phyloP scores from a whole-genome alignment of 352 stramenopile genomes.

The Elongisporangium senticosum region DNA sequence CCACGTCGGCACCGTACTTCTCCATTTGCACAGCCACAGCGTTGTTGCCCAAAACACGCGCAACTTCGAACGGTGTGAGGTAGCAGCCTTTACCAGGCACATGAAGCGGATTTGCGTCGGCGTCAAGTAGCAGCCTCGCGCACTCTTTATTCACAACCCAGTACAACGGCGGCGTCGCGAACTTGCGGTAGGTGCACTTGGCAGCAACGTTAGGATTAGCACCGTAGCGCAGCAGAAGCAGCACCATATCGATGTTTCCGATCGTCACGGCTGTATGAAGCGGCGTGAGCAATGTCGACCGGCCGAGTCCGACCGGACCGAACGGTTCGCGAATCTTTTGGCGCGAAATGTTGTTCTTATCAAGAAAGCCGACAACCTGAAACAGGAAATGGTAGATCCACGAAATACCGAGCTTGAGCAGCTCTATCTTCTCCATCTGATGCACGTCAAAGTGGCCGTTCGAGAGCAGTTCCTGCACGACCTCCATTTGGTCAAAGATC shows the following conservation, averaged over 20 bases:
- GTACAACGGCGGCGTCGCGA: slow-evolving; percentile 59
- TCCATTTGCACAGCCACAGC: slow-evolving; percentile 66
- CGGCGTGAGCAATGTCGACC: slow-evolving; percentile 61
- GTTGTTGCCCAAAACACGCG: slow-evolving; percentile 54
- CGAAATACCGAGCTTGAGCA: slow-evolving; percentile 55
- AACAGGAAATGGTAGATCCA: slow-evolving; percentile 71
- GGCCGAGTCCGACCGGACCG: slow-evolving; percentile 47
- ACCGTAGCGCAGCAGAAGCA: slow-evolving; percentile 51
- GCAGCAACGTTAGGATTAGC: slow-evolving; percentile 54
- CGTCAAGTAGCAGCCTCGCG: slow-evolving; percentile 52
- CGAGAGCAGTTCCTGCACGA: slow-evolving; percentile 57
- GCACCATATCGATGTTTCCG: slow-evolving; percentile 58
- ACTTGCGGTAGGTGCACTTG: slow-evolving; percentile 49
- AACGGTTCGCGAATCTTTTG: slow-evolving; percentile 40
- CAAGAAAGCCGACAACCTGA: slow-evolving; percentile 47
- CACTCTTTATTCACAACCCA: slow-evolving; percentile 71
- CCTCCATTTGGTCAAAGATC: slow-evolving; percentile 58
- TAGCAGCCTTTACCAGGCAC: slow-evolving; percentile 52
- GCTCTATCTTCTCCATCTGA: slow-evolving; percentile 67
- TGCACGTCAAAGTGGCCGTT: slow-evolving; percentile 64
- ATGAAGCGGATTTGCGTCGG: slow-evolving; percentile 61
- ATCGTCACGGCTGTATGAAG: slow-evolving; percentile 71
- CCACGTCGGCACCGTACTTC: slow-evolving; percentile 75
- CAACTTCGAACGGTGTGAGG: slow-evolving; percentile 68
- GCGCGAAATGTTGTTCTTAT: slow-evolving; percentile 35